Evolutionary conservation across 2,329 filamentous ascomycete species (phyloP).

Genomic region (Sporothrix sp.): DNA sequence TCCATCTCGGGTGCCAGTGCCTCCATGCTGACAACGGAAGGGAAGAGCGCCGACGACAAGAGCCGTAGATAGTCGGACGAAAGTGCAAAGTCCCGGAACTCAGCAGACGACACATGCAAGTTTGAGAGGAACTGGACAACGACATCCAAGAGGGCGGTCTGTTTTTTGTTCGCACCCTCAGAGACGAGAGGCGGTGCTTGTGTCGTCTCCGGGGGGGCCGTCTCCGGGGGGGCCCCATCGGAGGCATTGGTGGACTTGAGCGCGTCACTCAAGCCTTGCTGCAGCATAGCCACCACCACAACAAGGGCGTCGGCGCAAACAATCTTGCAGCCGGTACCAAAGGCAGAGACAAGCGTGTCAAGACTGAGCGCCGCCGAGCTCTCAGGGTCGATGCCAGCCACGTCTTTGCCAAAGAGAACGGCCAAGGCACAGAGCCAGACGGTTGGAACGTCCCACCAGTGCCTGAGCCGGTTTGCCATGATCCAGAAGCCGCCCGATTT

Average conservation of each 20-base stretch:
- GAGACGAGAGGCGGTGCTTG: neutral
- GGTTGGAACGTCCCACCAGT: conserved; percentile 79
- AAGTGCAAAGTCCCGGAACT: conserved; percentile 74
- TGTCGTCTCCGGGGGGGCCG: neutral
- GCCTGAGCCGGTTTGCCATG: conserved; percentile 69
- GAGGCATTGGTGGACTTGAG: conserved; percentile 52
- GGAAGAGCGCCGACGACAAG: conserved; percentile 72
- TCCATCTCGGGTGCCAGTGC: conserved; percentile 75
- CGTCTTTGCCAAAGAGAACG: conserved; percentile 76
- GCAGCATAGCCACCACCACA: conserved; percentile 77
- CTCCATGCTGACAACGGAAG: conserved; percentile 79
- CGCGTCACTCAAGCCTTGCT: conserved; percentile 67
- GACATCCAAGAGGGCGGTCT: conserved; percentile 60
- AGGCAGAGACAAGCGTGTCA: conserved; percentile 54
- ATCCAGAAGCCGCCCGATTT: conserved; percentile 85
- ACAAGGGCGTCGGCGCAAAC: conserved; percentile 68
- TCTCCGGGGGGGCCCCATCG: neutral
- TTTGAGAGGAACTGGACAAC: conserved; percentile 72
- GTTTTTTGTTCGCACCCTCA: conserved; percentile 29
- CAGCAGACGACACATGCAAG: conserved; percentile 63
- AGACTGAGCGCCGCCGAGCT: conserved; percentile 41
- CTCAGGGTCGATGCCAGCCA: conserved; percentile 58
- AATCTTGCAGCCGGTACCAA: conserved; percentile 54
- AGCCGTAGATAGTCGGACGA: conserved; percentile 73
- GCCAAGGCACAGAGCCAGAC: conserved; percentile 85